Percentiles rank a stretch among this genome's conserved stretches.
phyloP scores from a whole-genome alignment of 164 flowering plant species.

The Annona squamosa region DNA sequence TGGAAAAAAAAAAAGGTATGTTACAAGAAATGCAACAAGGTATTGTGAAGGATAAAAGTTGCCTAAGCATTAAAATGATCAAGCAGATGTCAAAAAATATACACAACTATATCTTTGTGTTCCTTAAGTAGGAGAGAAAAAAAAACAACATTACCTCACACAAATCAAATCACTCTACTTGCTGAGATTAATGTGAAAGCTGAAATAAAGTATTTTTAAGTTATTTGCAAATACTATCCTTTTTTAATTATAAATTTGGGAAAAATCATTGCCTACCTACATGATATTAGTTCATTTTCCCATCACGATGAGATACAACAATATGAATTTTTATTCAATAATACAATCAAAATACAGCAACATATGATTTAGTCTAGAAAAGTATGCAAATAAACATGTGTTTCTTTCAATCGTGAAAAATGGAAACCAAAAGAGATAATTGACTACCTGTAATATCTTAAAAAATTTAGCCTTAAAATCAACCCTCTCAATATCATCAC shows the following conservation, averaged over 20 bases:
- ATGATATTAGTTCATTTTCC: background rate
- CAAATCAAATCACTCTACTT: too few relatives aligned
- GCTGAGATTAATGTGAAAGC: too few relatives aligned
- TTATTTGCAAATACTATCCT: too few relatives aligned
- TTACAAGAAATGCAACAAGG: too few relatives aligned
- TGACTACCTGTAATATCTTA: conserved; percentile 64
- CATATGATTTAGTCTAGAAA: background rate
- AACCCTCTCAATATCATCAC: conserved; percentile 66
- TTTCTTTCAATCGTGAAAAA: background rate
- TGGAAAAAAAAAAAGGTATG: too few relatives aligned
- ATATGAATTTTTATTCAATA: background rate
- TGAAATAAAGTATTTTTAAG: too few relatives aligned
- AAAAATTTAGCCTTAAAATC: conserved; percentile 66
- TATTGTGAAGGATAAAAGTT: too few relatives aligned
- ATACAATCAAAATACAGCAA: background rate
- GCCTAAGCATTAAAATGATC: too few relatives aligned
- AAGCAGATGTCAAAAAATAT: too few relatives aligned
- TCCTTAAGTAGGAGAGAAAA: too few relatives aligned
- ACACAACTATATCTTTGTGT: too few relatives aligned
- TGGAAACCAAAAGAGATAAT: background rate
- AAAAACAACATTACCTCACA: too few relatives aligned
- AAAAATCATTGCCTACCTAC: background rate
- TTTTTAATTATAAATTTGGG: background rate
- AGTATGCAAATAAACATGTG: background rate
- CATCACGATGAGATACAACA: background rate